phyloP scores from a whole-genome alignment of 768 basidiomycete species.

The Suillus spraguei region DNA sequence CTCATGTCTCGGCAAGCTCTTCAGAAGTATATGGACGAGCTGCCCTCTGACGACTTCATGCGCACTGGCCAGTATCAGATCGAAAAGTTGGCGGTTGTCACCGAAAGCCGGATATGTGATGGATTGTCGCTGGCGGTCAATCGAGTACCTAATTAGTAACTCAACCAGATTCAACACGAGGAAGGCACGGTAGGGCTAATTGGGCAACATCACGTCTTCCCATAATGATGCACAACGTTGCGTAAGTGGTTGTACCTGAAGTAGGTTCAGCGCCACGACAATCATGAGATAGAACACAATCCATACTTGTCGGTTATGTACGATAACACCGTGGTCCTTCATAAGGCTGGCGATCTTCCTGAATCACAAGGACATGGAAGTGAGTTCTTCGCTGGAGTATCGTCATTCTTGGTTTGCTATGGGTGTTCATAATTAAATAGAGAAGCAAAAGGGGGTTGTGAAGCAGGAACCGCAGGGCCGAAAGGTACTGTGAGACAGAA shows the following conservation, averaged over 20 bases:
- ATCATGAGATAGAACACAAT: neutral
- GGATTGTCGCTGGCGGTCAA: conserved; percentile 58
- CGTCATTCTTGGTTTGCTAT: conserved; percentile 73
- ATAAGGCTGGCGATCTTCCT: conserved; percentile 70
- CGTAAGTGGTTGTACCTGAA: conserved; percentile 82
- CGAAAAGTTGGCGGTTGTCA: conserved; percentile 83
- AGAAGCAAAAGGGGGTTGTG: conserved; percentile 69
- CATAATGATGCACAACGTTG: conserved; percentile 77
- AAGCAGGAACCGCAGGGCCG: neutral
- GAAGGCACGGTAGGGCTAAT: conserved; percentile 56
- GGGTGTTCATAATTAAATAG: conserved; percentile 87
- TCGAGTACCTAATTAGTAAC: conserved; percentile 61
- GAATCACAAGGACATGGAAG: conserved; percentile 53
- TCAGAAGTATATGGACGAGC: conserved; percentile 68
- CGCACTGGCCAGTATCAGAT: conserved; percentile 49
- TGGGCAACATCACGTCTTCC: conserved; percentile 43
- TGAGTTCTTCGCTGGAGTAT: conserved; percentile 76
- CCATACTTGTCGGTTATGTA: conserved; percentile 84
- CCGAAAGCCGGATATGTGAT: conserved; percentile 76
- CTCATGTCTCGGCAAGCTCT: conserved; percentile 62
- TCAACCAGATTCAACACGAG: conserved; percentile 59
- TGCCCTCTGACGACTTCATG: conserved; percentile 83
- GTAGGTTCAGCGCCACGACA: conserved; percentile 6
- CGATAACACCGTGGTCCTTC: conserved; percentile 68
- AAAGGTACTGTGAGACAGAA: neutral